Percentiles rank a stretch among this genome's conserved stretches.
These are phyloP conservation scores for Solanum lycopersicoides DNA, from an alignment of 257 asterid genomes.

Conservation along the genomic window DNA sequence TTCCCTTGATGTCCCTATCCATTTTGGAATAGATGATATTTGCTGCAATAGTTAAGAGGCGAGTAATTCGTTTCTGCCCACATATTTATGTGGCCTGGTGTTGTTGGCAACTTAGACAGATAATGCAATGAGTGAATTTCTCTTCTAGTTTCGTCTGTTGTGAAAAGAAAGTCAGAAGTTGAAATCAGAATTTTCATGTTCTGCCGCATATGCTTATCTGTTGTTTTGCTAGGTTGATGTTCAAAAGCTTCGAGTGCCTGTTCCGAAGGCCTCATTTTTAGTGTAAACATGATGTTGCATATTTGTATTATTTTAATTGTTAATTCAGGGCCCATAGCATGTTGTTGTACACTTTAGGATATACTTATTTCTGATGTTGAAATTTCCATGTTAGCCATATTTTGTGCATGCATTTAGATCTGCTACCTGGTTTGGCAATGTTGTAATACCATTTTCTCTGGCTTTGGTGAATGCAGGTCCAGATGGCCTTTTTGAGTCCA, in stretches of 20 bases:
- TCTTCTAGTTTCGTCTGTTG: not conserved
- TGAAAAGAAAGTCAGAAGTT: not conserved
- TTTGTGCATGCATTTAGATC: not conserved
- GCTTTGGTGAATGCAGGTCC: constrained; percentile 45
- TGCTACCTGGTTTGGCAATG: not conserved
- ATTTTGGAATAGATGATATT: not conserved
- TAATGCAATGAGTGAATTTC: not conserved
- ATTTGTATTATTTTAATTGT: not conserved
- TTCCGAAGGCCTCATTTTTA: not conserved
- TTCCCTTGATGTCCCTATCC: not conserved
- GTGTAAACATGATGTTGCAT: not conserved
- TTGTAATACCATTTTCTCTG: not conserved
- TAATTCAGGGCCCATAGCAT: not conserved
- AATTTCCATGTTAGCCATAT: not conserved
- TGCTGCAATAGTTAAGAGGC: not conserved
- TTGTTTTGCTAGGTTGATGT: not conserved
- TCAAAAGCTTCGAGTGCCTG: not conserved
- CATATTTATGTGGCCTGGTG: not conserved
- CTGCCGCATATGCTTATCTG: not conserved
- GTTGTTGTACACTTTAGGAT: not conserved
- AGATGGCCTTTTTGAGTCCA: constrained; percentile 75
- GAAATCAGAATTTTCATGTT: not conserved
- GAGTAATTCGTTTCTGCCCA: not conserved
- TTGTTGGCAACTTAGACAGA: not conserved
- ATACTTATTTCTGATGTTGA: not conserved